phyloP scores from a whole-genome alignment of 2,329 filamentous ascomycete genomes.

The Aspergillus piperis region DNA sequence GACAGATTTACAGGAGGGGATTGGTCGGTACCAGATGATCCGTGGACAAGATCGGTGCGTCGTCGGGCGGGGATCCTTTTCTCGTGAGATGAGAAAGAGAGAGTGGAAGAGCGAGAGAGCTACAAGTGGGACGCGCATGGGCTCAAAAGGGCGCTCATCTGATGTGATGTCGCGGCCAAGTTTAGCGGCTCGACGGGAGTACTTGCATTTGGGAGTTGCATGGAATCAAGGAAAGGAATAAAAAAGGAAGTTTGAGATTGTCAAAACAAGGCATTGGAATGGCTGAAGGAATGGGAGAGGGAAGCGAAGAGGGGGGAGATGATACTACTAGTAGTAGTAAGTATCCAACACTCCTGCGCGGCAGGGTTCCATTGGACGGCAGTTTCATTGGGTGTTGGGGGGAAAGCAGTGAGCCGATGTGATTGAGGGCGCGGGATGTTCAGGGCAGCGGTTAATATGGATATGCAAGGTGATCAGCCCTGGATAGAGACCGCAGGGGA shows the following conservation, averaged over 20 bases:
- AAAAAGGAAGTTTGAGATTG: background rate
- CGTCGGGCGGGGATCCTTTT: background rate
- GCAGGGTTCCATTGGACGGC: background rate
- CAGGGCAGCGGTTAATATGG: background rate
- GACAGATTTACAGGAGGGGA: background rate
- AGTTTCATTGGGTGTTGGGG: background rate
- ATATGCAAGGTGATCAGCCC: background rate
- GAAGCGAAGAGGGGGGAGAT: too few relatives aligned
- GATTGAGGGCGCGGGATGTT: background rate
- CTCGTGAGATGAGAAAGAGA: background rate
- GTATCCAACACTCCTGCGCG: background rate
- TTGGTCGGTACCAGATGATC: background rate
- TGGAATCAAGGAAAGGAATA: background rate
- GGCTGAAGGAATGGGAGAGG: background rate
- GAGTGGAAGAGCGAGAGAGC: background rate
- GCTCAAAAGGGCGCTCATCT: background rate
- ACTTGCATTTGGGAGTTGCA: background rate
- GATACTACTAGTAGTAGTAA: too few relatives aligned
- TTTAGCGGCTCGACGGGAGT: background rate
- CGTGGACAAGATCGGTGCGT: background rate
- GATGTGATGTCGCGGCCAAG: background rate
- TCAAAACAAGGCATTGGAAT: background rate
- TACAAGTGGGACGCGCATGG: background rate
- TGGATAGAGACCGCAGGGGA: background rate
- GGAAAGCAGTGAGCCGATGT: background rate